These are phyloP conservation scores for Apiospora pterosperma DNA, from an alignment of 2,329 filamentous ascomycete species.

Conservation along the genomic window DNA sequence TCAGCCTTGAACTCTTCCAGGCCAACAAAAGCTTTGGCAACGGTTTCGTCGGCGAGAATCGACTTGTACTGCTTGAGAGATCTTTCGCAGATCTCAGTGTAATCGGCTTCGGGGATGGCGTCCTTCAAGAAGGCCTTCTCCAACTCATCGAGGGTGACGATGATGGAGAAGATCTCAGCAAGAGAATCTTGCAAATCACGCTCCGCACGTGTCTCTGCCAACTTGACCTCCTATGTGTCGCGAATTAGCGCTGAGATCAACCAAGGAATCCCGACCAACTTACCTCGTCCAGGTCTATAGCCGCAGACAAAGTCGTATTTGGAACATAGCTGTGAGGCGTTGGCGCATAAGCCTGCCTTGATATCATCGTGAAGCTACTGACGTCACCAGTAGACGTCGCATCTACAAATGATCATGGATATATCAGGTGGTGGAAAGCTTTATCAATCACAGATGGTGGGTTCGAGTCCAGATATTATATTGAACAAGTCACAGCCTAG, in stretches of 20 bases:
- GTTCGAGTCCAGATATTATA: background rate
- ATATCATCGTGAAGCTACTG: slow-evolving; percentile 42
- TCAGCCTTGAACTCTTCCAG: slow-evolving; percentile 86
- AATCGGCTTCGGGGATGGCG: slow-evolving; percentile 85
- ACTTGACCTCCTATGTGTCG: slow-evolving; percentile 75
- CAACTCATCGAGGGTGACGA: slow-evolving; percentile 89
- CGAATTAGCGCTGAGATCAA: background rate
- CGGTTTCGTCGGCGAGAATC: slow-evolving; percentile 83
- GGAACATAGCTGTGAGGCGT: slow-evolving; percentile 91
- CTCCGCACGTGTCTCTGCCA: slow-evolving; percentile 81
- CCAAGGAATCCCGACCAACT: slow-evolving; percentile 13
- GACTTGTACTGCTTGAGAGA: slow-evolving; percentile 96
- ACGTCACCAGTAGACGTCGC: background rate
- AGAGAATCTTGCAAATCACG: slow-evolving; percentile 93
- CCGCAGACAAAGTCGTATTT: slow-evolving; percentile 76
- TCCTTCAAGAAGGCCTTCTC: slow-evolving; percentile 97
- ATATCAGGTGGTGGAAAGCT: background rate
- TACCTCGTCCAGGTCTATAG: slow-evolving; percentile 92
- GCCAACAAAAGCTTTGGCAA: slow-evolving; percentile 83
- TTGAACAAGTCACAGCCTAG: background rate
- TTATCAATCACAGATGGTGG: background rate
- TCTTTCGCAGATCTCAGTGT: slow-evolving; percentile 93
- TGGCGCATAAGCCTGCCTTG: slow-evolving; percentile 75
- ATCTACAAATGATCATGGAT: background rate
- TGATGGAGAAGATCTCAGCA: slow-evolving; percentile 96